These are phyloP conservation scores for Fusarium guadeloupense DNA, from an alignment of 2,329 filamentous ascomycete genomes.

Conservation along the genomic window DNA sequence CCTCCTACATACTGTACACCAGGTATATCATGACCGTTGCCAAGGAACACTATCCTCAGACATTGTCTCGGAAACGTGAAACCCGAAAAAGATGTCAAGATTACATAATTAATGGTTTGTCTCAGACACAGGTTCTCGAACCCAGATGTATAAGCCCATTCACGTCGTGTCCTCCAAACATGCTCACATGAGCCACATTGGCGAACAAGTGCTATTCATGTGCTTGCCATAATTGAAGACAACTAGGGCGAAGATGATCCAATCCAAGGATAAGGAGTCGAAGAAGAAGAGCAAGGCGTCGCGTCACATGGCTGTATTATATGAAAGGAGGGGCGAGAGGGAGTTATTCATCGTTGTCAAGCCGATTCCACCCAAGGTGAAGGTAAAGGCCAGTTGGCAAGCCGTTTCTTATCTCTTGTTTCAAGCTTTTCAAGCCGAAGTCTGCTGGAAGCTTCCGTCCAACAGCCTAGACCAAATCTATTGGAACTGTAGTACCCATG, in stretches of 20 bases:
- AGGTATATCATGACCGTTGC: neutral
- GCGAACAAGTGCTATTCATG: conserved; percentile 26
- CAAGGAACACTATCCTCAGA: neutral
- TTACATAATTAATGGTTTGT: neutral
- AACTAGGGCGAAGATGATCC: neutral
- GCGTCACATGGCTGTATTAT: neutral
- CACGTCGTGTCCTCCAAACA: neutral
- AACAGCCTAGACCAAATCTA: too few species aligned
- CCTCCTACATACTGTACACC: neutral
- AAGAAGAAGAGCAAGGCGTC: conserved; percentile 4
- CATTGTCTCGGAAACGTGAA: neutral
- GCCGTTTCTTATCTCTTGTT: too few species aligned
- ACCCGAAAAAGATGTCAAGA: neutral
- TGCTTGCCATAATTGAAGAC: conserved; percentile 10
- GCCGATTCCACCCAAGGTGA: conserved; percentile 6
- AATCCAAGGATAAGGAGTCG: neutral
- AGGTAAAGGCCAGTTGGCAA: conserved; percentile 1
- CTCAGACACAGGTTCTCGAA: neutral
- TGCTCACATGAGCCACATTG: neutral
- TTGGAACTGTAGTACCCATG: too few species aligned
- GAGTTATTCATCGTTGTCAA: conserved; percentile 10
- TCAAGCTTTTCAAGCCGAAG: too few species aligned
- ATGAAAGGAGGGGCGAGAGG: neutral
- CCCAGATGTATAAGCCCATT: conserved; percentile 2
- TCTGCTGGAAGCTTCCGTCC: too few species aligned